Evolutionary conservation across 2,329 filamentous ascomycete species (phyloP), one percentile per base, ranked within the genome.

Genomic region (Rutstroemia sp.): DNA sequence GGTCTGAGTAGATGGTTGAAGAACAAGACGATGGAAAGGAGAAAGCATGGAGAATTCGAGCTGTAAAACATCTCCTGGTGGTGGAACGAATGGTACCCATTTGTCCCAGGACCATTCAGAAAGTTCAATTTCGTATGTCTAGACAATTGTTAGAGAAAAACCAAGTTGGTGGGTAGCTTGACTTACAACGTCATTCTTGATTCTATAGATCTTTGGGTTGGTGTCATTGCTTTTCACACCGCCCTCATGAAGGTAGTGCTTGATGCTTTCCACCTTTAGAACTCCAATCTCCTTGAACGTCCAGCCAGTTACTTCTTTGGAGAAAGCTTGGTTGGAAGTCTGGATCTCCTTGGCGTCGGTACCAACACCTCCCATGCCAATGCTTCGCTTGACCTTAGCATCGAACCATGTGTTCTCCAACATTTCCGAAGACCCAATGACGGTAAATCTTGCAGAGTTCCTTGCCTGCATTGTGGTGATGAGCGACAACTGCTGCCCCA

Each of bases 1-100:
- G 1, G 84, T 86, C 25, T 77, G 77, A 34, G 74, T 72, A 9
- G 77, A 71, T 14, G 82, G 80, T 8, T 75, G 66, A 34, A 99
- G 84, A 58, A 84, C 78, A 37, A 97, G 80, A 44, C 94, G 92
- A 76, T 96, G 87, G 83, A 96, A 97, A 56, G 94, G 92, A 1
- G 92, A 96, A 48, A 99, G 87, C 94, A 97, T 99, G 76, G 86
- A 92, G 78, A 97, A 96, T 73, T 99, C 94, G 60, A 99, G 88
- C 73, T 99, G 94, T 37, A 99, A 70, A 27, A 77, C 79, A 70
- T 99, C 94, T 60, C 74, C 78, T 8, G 78, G 69, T 21, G 90
- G 85, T 19, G 88, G 77, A 42, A 76, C 77, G 74, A 91, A 96
- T 47, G 92, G 88, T 5, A 77, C 74, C 77, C 86, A 95, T 69